Evolutionary conservation across 768 basidiomycete genomes (phyloP), one percentile per base, ranked within the genome.

Genomic region (Mrakia blollopis): DNA sequence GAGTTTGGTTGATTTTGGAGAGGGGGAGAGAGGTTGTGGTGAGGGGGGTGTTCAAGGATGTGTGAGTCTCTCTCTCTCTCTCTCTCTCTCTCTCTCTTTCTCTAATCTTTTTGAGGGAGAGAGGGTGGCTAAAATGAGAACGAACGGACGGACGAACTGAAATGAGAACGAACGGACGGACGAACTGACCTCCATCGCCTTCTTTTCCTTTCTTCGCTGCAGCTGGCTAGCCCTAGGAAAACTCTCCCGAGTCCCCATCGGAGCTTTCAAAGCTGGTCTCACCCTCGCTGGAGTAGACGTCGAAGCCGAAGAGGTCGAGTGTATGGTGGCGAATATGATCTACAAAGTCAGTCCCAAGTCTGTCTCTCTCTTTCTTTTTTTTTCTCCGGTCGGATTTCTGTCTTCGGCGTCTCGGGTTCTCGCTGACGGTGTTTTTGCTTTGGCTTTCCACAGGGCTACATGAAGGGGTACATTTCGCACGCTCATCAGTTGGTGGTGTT

Each of bases 401-500:
- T n/a, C n/a, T n/a, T n/a, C n/a, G n/a, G n/a, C n/a, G n/a, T n/a
- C n/a, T n/a, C n/a, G n/a, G n/a, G n/a, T n/a, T n/a, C 50, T 47
- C 35, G 28, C 47, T 16, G 39, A n/a, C 69, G 44, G 3, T 28
- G 9, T 1, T n/a, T 35, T 1, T 63, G 14, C 10, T 21, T 28
- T 7, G 32, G 2, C 13, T 25, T 61, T 23, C 57, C 0, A 61
- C 25, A 86, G 85, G 92, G 92, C 28, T 92, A 90, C 83, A 90
- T 98, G 84, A 88, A 92, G 71, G 97, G 97, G 13, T 99, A 98
- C 84, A 94, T 99, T 80, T 94, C 93, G 70, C 97, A 99, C 81
- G 92, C 92, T 82, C 92, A 92, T 83, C 91, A 92, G 85, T 93
- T 91, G 88, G 93, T 98, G 7, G 97, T 99, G 8, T 83, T 98